Evolutionary conservation across 805 yeast species (phyloP).

Genomic region (Starmerella gropengiesseri): DNA sequence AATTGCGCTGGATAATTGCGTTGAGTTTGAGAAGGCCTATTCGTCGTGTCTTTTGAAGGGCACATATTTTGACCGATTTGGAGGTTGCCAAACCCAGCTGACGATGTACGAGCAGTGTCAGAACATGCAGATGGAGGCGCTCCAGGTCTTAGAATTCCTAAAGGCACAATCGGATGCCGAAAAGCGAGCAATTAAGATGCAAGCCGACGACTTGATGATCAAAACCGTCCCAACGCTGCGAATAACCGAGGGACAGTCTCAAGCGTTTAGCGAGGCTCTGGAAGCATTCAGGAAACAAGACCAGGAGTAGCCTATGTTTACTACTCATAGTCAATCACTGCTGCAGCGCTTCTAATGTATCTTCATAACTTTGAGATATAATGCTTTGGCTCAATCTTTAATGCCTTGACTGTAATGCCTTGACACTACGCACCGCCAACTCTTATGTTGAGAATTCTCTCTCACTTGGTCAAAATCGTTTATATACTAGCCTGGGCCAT

Average conservation of each 20-base stretch:
- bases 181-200: conserved; percentile 19
- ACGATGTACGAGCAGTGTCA: conserved; percentile 25
- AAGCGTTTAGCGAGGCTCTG: conserved; percentile 17
- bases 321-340: too few species aligned
- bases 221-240: conserved; percentile 21
- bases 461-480: too few species aligned
- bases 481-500: too few species aligned
- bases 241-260: conserved; percentile 21
- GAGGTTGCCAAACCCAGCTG: conserved; percentile 23
- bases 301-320: too few species aligned
- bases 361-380: too few species aligned
- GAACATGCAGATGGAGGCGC: conserved; percentile 25
- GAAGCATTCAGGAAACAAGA: background rate
- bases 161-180: conserved; percentile 16
- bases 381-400: too few species aligned
- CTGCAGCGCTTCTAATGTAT: too few species aligned
- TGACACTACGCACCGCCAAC: too few species aligned
- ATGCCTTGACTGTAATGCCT: too few species aligned
- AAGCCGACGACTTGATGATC: conserved; percentile 28
- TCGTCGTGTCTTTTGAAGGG: conserved; percentile 26
- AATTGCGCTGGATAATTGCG: conserved; percentile 29
- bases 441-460: too few species aligned
- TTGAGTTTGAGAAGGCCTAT: conserved; percentile 26
- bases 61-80: conserved; percentile 21
- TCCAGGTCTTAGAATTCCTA: conserved; percentile 24